Evolutionary conservation across 2,329 filamentous ascomycete species (phyloP), one percentile per base, ranked within the genome.

Genomic region (Ophiocordyceps camponoti-saundersi): DNA sequence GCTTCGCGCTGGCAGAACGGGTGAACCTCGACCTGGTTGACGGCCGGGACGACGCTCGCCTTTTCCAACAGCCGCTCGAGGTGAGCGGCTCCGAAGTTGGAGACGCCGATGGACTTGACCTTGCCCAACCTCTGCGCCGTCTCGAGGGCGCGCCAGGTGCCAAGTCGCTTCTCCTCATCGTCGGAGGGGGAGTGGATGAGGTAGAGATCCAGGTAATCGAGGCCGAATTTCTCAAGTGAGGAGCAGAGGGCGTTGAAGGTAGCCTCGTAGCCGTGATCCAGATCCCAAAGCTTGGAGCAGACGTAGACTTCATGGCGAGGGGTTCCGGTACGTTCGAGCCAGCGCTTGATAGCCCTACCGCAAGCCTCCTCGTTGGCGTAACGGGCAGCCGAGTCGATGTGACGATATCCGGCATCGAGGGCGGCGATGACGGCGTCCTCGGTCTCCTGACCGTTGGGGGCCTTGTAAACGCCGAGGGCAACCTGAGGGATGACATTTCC

Each of bases 1-100:
- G 69, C 66, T 32, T 69, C 67, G 57, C 80, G 80, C 60, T 81
- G 79, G 49, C 82, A 69, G 61, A 85, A 84, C 1, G 84, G 83
- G 62, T 90, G 82, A 53, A 77, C 78, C 66, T 89, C 85, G 56
- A 89, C 81, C 69, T 90, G 85, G 67, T 90, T 88, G 52, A 82
- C 73, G 6, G 75, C 79, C 0, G 85, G 85, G 0, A 69, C 57
- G 46, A 83, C 62, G 47, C 67, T 70, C 41, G 77, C 75, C 7
- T 77, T 74, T 53, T 70, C 55, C 2, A 80, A 63, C 29, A 80
- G 62, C 42, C 50, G 52, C 41, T 52, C 43, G n/a, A 80, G 76
- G 65, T 88, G 84, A n/a, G 61, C 57, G 44, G 84, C 74, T 0
- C 84, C 85, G 59, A 82, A 89, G 68, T 90, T 90, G 55, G 80